Evolutionary conservation across 441 rosid species (phyloP).

Genomic region (Populus hybrid): DNA sequence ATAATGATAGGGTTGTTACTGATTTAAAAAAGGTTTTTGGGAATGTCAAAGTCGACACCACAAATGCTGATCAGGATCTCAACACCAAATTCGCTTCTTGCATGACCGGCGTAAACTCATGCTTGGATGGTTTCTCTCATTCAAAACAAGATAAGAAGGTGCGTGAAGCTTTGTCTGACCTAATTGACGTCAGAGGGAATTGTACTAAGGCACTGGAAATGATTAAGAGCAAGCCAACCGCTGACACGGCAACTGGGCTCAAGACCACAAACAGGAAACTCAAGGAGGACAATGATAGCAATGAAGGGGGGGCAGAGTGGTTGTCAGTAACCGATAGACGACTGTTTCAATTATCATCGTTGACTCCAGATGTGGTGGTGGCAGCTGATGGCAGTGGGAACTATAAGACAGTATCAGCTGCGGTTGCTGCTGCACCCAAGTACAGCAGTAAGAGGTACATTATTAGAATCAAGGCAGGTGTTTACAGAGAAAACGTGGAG

Average conservation of each 20-base stretch:
- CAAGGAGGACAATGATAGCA: conserved; percentile 9
- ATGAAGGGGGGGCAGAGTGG: conserved; percentile 59
- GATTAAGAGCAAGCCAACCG: conserved; percentile 63
- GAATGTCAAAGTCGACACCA: conserved; percentile 52
- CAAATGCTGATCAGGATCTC: conserved; percentile 42
- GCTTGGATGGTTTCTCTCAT: conserved; percentile 76
- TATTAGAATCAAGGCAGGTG: conserved; percentile 50
- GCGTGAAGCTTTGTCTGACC: conserved; percentile 31
- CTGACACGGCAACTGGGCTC: conserved; percentile 38
- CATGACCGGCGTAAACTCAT: conserved; percentile 74
- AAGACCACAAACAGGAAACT: conserved; percentile 37
- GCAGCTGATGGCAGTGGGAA: conserved; percentile 71
- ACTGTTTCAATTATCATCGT: conserved; percentile 44
- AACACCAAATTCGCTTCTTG: conserved; percentile 72
- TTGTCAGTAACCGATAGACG: conserved; percentile 50
- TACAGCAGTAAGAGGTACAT: conserved; percentile 44
- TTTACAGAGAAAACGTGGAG: conserved; percentile 58
- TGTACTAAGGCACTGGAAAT: conserved; percentile 80
- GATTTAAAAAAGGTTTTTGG: conserved; percentile 49
- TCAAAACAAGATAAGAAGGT: conserved; percentile 47
- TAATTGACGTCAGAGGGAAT: conserved; percentile 51
- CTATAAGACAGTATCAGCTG: conserved; percentile 46
- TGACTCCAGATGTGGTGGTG: conserved; percentile 55
- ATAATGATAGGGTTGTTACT: conserved; percentile 60
- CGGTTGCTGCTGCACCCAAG: conserved; percentile 61